Evolutionary conservation across 441 rosid species (phyloP).

Genomic region (Mallotus repandus): DNA sequence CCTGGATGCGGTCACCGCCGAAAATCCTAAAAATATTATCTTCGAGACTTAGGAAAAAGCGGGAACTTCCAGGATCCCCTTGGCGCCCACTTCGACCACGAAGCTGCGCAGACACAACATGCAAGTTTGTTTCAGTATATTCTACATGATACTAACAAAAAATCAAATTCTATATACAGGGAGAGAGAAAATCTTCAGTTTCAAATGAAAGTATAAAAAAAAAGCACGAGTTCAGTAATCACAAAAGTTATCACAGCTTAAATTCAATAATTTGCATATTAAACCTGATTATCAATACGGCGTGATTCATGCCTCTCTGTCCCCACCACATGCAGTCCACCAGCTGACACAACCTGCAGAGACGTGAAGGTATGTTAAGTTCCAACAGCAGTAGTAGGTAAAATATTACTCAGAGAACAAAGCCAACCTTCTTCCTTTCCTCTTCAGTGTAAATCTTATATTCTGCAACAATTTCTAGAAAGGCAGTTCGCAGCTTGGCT

Average conservation of each 20-base stretch:
- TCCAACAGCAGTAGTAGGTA: constrained; percentile 9
- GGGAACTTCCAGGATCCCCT: constrained; percentile 99
- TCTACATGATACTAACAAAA: neutral
- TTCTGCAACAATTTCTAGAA: constrained; percentile 69
- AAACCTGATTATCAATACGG: constrained; percentile 90
- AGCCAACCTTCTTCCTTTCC: constrained; percentile 76
- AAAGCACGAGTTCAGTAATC: neutral
- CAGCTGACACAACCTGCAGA: constrained; percentile 82
- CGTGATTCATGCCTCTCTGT: constrained; percentile 96
- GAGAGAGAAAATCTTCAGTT: neutral
- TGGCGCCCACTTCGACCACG: constrained; percentile 97
- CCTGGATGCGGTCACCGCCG: constrained; percentile 97
- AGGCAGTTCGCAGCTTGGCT: constrained; percentile 74
- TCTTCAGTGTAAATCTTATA: constrained; percentile 80
- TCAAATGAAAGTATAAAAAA: neutral
- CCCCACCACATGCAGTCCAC: constrained; percentile 96
- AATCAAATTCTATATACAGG: neutral
- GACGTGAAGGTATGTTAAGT: constrained; percentile 18
- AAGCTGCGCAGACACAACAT: constrained; percentile 45
- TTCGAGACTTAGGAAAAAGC: constrained; percentile 95
- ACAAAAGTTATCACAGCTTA: neutral
- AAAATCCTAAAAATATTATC: constrained; percentile 94
- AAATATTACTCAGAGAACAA: constrained; percentile 14
- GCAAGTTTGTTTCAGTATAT: constrained; percentile 16
- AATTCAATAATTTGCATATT: constrained; percentile 5